A percentile compares a stretch with the other conserved stretches of the same genome.
Conservation (phyloP, 2,329 filamentous ascomycete genomes). For the Penicillium sp. region DNA sequence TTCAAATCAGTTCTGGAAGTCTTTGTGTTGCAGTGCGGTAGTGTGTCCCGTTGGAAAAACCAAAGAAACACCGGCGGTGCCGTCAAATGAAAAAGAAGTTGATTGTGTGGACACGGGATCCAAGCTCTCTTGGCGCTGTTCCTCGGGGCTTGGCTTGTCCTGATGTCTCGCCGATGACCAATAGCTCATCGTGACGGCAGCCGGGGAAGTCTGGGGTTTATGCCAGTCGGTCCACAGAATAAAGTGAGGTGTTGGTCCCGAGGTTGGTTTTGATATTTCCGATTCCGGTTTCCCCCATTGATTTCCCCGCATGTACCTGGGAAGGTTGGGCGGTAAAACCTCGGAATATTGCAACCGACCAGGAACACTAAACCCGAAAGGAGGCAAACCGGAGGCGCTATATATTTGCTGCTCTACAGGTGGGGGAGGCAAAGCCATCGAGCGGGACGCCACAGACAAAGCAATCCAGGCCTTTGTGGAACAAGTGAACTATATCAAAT, state of each 20-base stretch:
- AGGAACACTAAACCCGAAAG: neutral
- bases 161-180: neutral
- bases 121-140: constrained; percentile 2
- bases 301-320: neutral
- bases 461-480: neutral
- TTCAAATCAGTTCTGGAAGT: neutral
- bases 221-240: neutral
- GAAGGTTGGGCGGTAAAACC: too few relatives aligned
- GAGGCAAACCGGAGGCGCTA: neutral
- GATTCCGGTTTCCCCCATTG: neutral
- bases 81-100: neutral
- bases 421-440: neutral
- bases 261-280: neutral
- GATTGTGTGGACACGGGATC: neutral
- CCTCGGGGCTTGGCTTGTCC: neutral
- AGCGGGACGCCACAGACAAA: too few relatives aligned
- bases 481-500: neutral
- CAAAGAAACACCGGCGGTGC: neutral
- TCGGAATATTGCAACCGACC: too few relatives aligned
- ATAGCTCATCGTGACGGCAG: too few relatives aligned
- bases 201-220: neutral
- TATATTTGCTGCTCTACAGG: neutral
- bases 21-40: neutral
- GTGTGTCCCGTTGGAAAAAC: neutral
- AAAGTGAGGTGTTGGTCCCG: neutral